These are phyloP conservation scores for Hymenotorrendiella dingleyae DNA, from an alignment of 2,329 filamentous ascomycete genomes.

Conservation along the genomic window DNA sequence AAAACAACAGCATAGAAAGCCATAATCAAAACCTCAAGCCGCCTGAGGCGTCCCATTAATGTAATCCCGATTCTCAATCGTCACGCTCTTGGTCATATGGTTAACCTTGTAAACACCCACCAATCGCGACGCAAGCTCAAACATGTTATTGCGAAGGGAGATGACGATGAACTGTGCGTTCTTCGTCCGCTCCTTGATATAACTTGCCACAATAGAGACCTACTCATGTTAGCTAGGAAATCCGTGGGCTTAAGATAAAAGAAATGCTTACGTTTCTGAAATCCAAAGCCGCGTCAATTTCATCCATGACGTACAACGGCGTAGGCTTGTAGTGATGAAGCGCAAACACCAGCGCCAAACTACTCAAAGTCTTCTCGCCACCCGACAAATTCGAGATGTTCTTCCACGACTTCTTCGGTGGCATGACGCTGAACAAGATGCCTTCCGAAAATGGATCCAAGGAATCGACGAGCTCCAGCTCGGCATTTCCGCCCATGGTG, in stretches of 20 bases:
- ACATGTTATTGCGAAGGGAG: conserved; percentile 98
- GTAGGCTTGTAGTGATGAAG: conserved; percentile 97
- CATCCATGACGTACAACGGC: conserved; percentile 98
- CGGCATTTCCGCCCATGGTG: conserved; percentile 97
- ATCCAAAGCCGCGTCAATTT: conserved; percentile 96
- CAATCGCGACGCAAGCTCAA: conserved; percentile 89
- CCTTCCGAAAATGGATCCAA: conserved; percentile 96
- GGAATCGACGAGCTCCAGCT: conserved; percentile 93
- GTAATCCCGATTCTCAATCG: conserved; percentile 83
- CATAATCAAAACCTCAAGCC: no score
- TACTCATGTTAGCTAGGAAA: conserved; percentile 31
- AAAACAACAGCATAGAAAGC: no score
- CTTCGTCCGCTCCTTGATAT: conserved; percentile 98
- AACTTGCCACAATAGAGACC: conserved; percentile 96
- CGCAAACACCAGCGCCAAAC: conserved; percentile 92
- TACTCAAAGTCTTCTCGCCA: conserved; percentile 94
- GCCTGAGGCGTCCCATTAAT: conserved; percentile 21
- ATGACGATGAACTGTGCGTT: conserved; percentile 99
- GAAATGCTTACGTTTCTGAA: conserved; percentile 83
- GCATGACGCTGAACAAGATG: conserved; percentile 97
- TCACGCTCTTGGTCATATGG: conserved; percentile 94
- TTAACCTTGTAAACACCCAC: conserved; percentile 99
- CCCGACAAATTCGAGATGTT: conserved; percentile 95
- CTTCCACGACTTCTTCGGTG: conserved; percentile 99
- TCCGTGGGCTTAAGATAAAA: background rate